Evolutionary conservation across 1,284 basidiomycete species (phyloP), one percentile per base, ranked within the genome.

Genomic region (Ceratobasidium theobromae): DNA sequence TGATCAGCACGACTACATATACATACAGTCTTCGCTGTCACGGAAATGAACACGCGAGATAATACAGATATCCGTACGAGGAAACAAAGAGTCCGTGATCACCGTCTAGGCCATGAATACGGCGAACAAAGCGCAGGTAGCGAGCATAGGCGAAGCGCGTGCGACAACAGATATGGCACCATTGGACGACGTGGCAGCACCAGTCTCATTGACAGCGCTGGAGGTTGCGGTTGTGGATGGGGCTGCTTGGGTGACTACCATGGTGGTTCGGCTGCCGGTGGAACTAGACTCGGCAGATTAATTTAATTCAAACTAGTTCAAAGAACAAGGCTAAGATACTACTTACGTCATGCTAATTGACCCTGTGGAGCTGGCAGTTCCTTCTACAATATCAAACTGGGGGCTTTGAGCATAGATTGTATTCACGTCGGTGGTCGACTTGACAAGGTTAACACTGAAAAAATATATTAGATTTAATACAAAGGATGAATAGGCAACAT

Each of bases 341-440:
- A 51, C 58, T 62, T 38, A 62, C 58, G 52, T 41, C 33, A 18
- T 27, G 51, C 23, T 53, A 21, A 23, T 23, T 16, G 51, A 40
- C 18, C 25, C 32, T 30, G 53, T 55, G 6, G 51, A 18, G 12
- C 33, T 40, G 25, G 35, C 27, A 23, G 67, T 43, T 41, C 62
- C 53, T 11, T 32, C 38, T 16, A 49, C 60, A 28, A 68, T 65
- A 9, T 46, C 51, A 48, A 68, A 68, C 48, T 66, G 30, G 28
- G 38, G 48, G 18, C 60, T 65, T 38, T 68, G 62, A n/a, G 67
- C 67, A 5, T 51, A 41, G 53, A 68, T 68, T 18, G 43, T 55
- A 30, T 28, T 57, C 3, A 55, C 8, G 12, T 68, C 54, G 18
- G 49, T 35, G n/a, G 52, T 23, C 30, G 62, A 65, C 53, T 65